phyloP scores from a whole-genome alignment of 345 rosid species.

The Eucalyptus cladocalyx region DNA sequence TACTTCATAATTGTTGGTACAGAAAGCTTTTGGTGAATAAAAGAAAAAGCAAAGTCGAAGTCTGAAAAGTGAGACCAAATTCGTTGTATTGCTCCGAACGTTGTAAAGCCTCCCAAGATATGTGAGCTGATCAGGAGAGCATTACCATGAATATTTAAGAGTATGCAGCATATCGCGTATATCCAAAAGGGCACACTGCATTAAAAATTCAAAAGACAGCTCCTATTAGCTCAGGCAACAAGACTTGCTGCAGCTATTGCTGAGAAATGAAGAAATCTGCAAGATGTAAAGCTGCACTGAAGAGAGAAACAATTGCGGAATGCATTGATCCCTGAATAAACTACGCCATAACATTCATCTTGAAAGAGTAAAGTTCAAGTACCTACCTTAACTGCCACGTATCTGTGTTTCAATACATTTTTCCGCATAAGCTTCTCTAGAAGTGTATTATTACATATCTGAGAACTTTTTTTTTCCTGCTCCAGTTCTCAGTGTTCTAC shows the following conservation, averaged over 20 bases:
- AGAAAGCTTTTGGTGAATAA: not conserved
- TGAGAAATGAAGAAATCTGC: not conserved
- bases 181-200: conserved; percentile 65
- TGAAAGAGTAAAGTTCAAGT: not conserved
- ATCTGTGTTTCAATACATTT: not conserved
- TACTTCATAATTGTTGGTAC: not conserved
- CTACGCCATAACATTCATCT: not conserved
- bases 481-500: not conserved
- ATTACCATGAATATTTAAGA: conserved; percentile 64
- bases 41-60: not conserved
- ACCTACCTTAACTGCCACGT: not conserved
- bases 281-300: not conserved
- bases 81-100: not conserved
- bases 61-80: not conserved
- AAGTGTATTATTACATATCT: not conserved
- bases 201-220: not conserved
- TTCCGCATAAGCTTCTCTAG: not conserved
- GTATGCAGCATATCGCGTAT: conserved; percentile 40
- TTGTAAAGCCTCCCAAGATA: not conserved
- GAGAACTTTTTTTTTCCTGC: not conserved
- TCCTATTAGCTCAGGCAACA: not conserved
- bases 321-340: not conserved
- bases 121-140: not conserved
- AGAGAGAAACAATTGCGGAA: not conserved
- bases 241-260: not conserved